Conservation (phyloP, 495 filamentous ascomycete species). For the Rostrohypoxylon terebratum region DNA sequence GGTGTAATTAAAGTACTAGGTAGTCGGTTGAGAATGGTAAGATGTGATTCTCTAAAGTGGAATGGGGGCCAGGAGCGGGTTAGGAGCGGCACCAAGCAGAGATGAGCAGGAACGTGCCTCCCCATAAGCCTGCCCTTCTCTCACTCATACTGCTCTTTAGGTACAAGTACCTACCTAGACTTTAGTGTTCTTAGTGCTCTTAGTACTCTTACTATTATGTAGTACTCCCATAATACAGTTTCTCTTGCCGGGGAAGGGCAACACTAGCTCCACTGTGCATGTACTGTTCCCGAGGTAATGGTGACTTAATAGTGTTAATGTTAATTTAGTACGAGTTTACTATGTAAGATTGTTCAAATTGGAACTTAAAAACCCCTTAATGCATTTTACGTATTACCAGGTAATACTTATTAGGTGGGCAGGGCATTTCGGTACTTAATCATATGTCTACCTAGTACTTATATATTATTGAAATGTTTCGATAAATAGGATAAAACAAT, state of each 20-base stretch:
- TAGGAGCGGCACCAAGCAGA: constrained; percentile 29
- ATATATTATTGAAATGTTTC: background rate
- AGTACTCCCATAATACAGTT: constrained; percentile 18
- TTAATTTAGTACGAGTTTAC: background rate
- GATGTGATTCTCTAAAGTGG: constrained; percentile 35
- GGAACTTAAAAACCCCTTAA: background rate
- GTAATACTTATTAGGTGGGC: background rate
- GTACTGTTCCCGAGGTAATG: constrained; percentile 26
- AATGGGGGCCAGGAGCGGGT: constrained; percentile 32
- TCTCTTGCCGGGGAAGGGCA: constrained; percentile 37
- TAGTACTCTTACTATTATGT: too few species aligned
- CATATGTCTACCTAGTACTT: background rate
- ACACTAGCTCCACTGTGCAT: constrained; percentile 21
- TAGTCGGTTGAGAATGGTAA: constrained; percentile 35
- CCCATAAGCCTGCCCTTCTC: background rate
- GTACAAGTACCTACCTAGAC: too few species aligned
- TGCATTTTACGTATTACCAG: background rate
- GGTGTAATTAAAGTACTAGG: constrained; percentile 16
- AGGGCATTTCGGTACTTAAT: background rate
- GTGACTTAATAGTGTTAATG: background rate
- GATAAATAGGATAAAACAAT: background rate
- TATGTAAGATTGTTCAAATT: background rate
- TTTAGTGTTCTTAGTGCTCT: too few species aligned
- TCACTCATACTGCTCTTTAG: too few species aligned
- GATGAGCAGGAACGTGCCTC: constrained; percentile 45